Conservation (phyloP, 2,329 filamentous ascomycete species). For the Neobulgaria alba region DNA sequence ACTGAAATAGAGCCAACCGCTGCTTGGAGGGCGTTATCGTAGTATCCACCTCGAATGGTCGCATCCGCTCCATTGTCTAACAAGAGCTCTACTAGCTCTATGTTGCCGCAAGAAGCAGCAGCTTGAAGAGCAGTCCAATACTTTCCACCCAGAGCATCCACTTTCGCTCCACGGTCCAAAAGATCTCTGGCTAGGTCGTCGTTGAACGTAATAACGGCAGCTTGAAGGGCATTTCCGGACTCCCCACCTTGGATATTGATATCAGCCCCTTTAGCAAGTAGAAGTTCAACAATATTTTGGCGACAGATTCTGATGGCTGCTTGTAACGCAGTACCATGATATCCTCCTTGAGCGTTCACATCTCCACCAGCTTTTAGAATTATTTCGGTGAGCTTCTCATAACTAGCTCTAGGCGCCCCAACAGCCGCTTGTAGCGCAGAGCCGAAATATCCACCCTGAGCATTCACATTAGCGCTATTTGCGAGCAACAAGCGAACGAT, state of each 20-base stretch:
- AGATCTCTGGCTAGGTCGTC: not conserved
- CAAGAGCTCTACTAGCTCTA: not conserved
- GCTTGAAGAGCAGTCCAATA: not conserved
- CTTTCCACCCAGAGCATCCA: not conserved
- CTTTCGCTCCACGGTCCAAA: not conserved
- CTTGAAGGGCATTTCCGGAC: not conserved
- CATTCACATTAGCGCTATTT: not conserved
- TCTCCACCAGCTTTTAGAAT: not conserved
- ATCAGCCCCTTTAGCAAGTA: not conserved
- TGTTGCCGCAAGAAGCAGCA: not conserved
- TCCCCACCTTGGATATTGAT: not conserved
- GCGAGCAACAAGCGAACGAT: not conserved
- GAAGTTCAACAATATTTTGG: not conserved
- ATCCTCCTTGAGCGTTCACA: conserved; percentile 10
- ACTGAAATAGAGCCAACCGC: not conserved
- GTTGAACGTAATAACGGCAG: not conserved
- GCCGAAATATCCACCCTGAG: not conserved
- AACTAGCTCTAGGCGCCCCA: not conserved
- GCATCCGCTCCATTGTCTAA: not conserved
- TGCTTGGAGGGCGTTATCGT: conserved; percentile 13
- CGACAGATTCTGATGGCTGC: not conserved
- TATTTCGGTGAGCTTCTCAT: not conserved
- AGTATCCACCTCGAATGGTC: conserved; percentile 4
- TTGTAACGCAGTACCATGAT: not conserved
- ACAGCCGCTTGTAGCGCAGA: not conserved